Percentiles rank a stretch among this genome's conserved stretches.
These are phyloP conservation scores for Gaeumannomyces sp. DNA, from an alignment of 2,329 filamentous ascomycete species.

Conservation along the genomic window DNA sequence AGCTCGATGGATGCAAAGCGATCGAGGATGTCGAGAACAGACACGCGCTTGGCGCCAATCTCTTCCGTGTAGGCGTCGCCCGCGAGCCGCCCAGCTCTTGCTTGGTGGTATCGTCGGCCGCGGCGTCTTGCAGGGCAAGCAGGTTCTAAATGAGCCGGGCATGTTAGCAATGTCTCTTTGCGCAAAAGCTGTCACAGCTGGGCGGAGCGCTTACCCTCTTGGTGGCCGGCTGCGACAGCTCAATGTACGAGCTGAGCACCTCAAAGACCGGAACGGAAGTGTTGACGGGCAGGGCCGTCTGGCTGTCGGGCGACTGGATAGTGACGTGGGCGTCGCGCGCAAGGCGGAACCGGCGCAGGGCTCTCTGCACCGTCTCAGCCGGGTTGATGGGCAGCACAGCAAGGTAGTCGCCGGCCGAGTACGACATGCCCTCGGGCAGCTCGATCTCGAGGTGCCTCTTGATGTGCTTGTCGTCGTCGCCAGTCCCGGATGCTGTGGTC, in stretches of 20 bases:
- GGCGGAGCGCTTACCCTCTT: slow-evolving; percentile 42
- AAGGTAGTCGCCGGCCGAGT: slow-evolving; percentile 69
- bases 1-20: slow-evolving; percentile 46
- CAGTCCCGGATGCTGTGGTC: slow-evolving; percentile 19
- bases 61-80: slow-evolving; percentile 32
- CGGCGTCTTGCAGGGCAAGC: not conserved
- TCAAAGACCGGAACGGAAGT: slow-evolving; percentile 54
- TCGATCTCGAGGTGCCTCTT: slow-evolving; percentile 63
- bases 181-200: no score
- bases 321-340: slow-evolving; percentile 62
- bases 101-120: slow-evolving; percentile 32
- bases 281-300: slow-evolving; percentile 47
- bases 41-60: slow-evolving; percentile 42
- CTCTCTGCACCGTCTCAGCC: slow-evolving; percentile 52
- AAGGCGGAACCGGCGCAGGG: slow-evolving; percentile 57
- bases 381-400: slow-evolving; percentile 67
- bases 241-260: slow-evolving; percentile 63
- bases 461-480: not conserved
- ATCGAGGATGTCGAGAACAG: slow-evolving; percentile 56
- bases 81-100: slow-evolving; percentile 30
- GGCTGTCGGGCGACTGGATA: slow-evolving; percentile 35
- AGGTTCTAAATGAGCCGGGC: not conserved
- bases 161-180: not conserved
- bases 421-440: slow-evolving; percentile 59
- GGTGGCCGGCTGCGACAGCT: slow-evolving; percentile 64